phyloP scores from a whole-genome alignment of 2,329 filamentous ascomycete genomes.

The Chaetomium globosum region DNA sequence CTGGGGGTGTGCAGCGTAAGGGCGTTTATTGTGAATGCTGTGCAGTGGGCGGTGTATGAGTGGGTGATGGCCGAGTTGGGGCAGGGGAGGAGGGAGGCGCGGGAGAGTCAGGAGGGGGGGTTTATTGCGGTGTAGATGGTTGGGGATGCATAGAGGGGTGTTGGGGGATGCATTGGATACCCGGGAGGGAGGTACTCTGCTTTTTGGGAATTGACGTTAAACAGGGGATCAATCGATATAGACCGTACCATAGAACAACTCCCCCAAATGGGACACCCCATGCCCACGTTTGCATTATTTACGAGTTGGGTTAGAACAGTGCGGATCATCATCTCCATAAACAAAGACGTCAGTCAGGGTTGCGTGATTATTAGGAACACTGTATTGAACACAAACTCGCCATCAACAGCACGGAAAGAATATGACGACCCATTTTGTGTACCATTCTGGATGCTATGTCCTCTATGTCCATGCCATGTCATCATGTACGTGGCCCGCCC shows the following conservation, averaged over 20 bases:
- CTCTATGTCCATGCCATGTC: not conserved
- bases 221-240: not conserved
- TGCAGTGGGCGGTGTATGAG: conserved; percentile 91
- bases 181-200: not conserved
- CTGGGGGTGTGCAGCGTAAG: conserved; percentile 79
- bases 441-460: conserved; percentile 3
- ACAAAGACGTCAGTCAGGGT: not conserved
- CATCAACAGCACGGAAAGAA: not conserved
- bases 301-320: not conserved
- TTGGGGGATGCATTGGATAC: not conserved
- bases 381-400: not conserved
- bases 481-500: not conserved
- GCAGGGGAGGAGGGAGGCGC: conserved; percentile 38
- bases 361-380: too few relatives aligned
- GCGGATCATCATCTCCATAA: not conserved
- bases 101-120: not conserved
- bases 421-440: not conserved
- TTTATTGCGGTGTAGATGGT: not conserved
- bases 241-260: not conserved
- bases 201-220: not conserved
- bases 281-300: not conserved
- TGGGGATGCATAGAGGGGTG: not conserved
- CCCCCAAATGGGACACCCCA: not conserved
- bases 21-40: conserved; percentile 90
- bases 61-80: conserved; percentile 72